Base-by-base conservation (phyloP, 1,284 basidiomycete genomes). In the Cronartium ribicola region DNA sequence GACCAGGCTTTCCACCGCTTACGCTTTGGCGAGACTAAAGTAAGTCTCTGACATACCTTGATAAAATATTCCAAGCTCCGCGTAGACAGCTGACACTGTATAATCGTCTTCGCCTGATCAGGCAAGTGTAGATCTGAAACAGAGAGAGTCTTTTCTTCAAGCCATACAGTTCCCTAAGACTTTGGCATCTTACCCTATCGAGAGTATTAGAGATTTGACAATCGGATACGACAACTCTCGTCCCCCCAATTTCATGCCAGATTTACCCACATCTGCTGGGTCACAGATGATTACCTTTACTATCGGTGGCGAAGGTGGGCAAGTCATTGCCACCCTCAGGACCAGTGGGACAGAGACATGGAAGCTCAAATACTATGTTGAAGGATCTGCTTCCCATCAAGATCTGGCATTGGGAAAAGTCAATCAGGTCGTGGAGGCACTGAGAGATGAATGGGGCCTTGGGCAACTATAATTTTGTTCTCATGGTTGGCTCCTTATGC, bases 281-380 rank as follows among this genome's bases (percentile, higher is more conserved):
- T 89, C 90, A 3, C 88, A 92, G 77, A 92, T 92, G 91, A 87
- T 93, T 61, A 88, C 90, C 76, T 89, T 92, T 80, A 83, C 86
- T 75, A 88, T 87, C 11, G 67, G 71, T 22, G 76, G 80, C 36
- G 78, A 80, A 36, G 81, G 84, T 22, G 84, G 83, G 3, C 84
- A 86, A 2, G 80, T 91, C 85, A 66, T 84, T 88, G 90, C 89
- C 79, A 80, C 77, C 0, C 75, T 80, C 22, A 76, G 90, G 75
- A 92, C 90, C 41, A 90, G 89, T 78, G 91, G 91, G 11, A 93
- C 91, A 7, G 91, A 93, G 48, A 17, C 22, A 44, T 71, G 59
- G 59, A 71, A 71, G 41, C 37, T 71, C 0, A 71, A 71, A 41
- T 71, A 71, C 55, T 71, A 71, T 48, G 68, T 71, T 3, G 68